Evolutionary conservation across 768 basidiomycete genomes (phyloP), one percentile per base, ranked within the genome.

Genomic region (Suillus subaureus): DNA sequence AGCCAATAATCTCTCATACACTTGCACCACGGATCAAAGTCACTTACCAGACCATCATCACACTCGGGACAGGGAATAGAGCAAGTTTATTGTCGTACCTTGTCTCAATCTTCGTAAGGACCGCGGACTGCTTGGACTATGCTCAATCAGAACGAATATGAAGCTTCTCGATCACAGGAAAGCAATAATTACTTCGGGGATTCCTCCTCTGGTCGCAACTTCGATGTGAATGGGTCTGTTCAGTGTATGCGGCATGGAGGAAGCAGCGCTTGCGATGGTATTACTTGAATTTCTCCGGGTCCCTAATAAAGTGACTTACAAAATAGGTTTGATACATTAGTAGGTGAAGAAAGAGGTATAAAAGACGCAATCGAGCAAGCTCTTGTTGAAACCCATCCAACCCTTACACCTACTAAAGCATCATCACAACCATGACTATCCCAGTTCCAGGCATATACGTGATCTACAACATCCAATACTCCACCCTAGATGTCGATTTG

Each of bases 391-490:
- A 18, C 52, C 2, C 52, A 54, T 31, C 52, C 16, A 54, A 54
- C 28, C 28, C 16, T 54, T 11, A 31, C 52, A 21, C 28, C 52
- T 31, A 54, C 52, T 31, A 31, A 31, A 54, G 18, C 4, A 21
- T 54, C 28, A 54, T 54, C 16, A 31, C 51, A 28, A 52, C 18
- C 52, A 54, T 54, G 52, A 54, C 52, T 21, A 54, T 54, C 28
- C 52, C 52, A 54, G 52, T 31, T 31, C 52, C 52, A 18, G 52
- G 52, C 28, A 54, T 28, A 21, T 54, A 54, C 52, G 28, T 54
- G 28, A 54, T 54, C 52, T 54, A 54, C 52, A 54, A 54, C 28
- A 54, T 54, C 52, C 52, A 54, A 54, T 31, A 54, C 6, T 54
- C 52, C 28, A 31, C 16, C 52, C 28, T 18, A 54, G 52, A 54